Evolutionary conservation across 768 basidiomycete species (phyloP), one percentile per base, ranked within the genome.

Genomic region (Suillus occidentalis): DNA sequence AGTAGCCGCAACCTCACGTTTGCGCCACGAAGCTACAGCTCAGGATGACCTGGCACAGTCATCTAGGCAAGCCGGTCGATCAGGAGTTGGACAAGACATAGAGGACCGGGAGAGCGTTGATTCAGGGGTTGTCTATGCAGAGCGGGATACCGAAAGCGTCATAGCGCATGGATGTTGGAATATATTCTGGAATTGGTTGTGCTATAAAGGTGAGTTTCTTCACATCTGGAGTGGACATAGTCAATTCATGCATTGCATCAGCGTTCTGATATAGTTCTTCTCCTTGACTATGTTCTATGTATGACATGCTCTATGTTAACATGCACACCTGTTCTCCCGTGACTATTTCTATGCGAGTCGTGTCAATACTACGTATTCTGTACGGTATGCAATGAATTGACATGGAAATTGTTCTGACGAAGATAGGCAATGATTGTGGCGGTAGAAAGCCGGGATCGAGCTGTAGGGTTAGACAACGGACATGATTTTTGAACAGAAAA

Each of bases 161-260:
- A 6, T 9, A 57, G n/a, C 22, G 14, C 56, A 39, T 37, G 56
- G 56, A 37, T 57, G 56, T 22, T 57, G 56, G 56, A 37, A 57
- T 57, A 9, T 20, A 4, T 56, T 56, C 36, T 56, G 55, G 55
- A 9, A 37, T 16, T 57, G 56, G 56, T 8, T 57, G 14, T 57
- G 56, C 8, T 57, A 57, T n/a, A 57, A 57, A 16, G 56, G 56
- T 34, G n/a, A 57, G 56, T 39, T 39, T 57, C 56, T 37, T 57
- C 7, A 3, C 1, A 16, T 57, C n/a, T 22, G 12, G 13, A 25
- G 13, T 37, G 12, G 31, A 9, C 4, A 1, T 13, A 16, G 37
- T 57, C 56, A 22, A 57, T 57, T 39, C 20, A 57, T n/a, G 14
- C 36, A 39, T 39, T 22, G 14, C 56, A 16, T 16, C 2, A 39